phyloP scores from a whole-genome alignment of 2,329 filamentous ascomycete species.

The Phialemonium atrogriseum region DNA sequence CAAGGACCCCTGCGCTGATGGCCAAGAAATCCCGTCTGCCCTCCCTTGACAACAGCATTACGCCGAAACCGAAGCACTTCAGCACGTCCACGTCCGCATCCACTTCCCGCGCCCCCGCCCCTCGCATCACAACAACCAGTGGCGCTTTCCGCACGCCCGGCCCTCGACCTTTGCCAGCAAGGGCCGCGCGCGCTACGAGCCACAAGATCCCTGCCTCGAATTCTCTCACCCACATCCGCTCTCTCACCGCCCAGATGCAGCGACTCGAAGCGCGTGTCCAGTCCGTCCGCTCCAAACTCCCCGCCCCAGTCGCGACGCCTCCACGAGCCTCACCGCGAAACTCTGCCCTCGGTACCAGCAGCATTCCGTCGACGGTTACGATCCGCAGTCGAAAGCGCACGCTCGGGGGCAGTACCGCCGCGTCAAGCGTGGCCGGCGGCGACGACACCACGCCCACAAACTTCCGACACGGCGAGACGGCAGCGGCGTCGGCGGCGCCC shows the following conservation, averaged over 20 bases:
- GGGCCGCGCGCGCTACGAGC: constrained; percentile 33
- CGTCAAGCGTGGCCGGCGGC: constrained; percentile 32
- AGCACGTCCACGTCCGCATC: constrained; percentile 26
- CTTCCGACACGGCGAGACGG: constrained; percentile 18
- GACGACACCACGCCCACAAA: constrained; percentile 45
- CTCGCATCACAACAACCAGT: constrained; percentile 37
- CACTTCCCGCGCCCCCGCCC: constrained; percentile 20
- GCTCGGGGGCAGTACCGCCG: constrained; percentile 45
- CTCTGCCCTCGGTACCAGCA: constrained; percentile 28
- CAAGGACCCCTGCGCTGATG: constrained; percentile 30
- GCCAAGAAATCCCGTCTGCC: constrained; percentile 43
- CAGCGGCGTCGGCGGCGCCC: constrained; percentile 7
- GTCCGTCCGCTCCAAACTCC: constrained; percentile 82
- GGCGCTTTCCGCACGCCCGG: constrained; percentile 30
- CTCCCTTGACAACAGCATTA: constrained; percentile 43
- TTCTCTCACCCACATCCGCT: constrained; percentile 87
- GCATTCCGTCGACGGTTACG: constrained; percentile 49
- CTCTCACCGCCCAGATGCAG: constrained; percentile 94
- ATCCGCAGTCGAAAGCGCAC: constrained; percentile 64
- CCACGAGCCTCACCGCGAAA: constrained; percentile 70
- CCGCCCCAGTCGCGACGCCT: constrained; percentile 69
- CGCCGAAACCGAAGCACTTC: constrained; percentile 40
- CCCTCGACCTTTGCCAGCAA: constrained; percentile 37
- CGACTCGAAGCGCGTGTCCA: constrained; percentile 91
- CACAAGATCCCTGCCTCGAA: constrained; percentile 48